Evolutionary conservation across 257 asterid species (phyloP), one percentile per base, ranked within the genome.

Genomic region (Plantago elongata): DNA sequence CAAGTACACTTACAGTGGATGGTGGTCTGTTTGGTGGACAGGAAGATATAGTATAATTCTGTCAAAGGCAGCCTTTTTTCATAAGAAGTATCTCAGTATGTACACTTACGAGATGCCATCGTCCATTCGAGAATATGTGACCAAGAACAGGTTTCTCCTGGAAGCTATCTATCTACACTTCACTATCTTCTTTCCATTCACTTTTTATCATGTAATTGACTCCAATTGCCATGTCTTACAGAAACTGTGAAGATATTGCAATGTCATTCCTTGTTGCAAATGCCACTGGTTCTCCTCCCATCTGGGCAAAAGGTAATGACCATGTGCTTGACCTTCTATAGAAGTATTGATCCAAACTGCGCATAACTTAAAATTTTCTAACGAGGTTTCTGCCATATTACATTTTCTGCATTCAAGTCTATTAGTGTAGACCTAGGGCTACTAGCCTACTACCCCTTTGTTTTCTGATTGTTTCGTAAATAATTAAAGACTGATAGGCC

Each of bases 1-100:
- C 44, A 62, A 67, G 66, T 85, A 76, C 49, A 58, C 74, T 13
- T 87, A 84, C 55, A 77, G 90, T 37, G 93, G 93, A 62, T 82
- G 93, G 93, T 87, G 88, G 93, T 87, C 95, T 51, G 88, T 87
- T 62, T 87, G 95, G 95, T 84, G 93, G 90, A 84, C 79, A 38
- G 95, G 95, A 12, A 74, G 86, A 18, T 87, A 84, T 62, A 87
- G 90, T 62, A 84, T 87, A 80, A 79, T 87, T 57, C 95, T 84
- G 52, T 84, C 90, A 11, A 87, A 87, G 72, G 95, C 93, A 15
- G 86, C 93, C 56, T 82, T 87, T 74, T 87, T 84, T 70, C 93
- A 87, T 58, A 81, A 88, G 75, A 88, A 81, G 69, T 88, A 88
- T 72, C 90, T 88, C 67, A 78, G 74, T 62, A 58, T 83, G 80